These are phyloP conservation scores for Talaromyces piceae DNA, from an alignment of 2,329 filamentous ascomycete genomes.

Conservation along the genomic window DNA sequence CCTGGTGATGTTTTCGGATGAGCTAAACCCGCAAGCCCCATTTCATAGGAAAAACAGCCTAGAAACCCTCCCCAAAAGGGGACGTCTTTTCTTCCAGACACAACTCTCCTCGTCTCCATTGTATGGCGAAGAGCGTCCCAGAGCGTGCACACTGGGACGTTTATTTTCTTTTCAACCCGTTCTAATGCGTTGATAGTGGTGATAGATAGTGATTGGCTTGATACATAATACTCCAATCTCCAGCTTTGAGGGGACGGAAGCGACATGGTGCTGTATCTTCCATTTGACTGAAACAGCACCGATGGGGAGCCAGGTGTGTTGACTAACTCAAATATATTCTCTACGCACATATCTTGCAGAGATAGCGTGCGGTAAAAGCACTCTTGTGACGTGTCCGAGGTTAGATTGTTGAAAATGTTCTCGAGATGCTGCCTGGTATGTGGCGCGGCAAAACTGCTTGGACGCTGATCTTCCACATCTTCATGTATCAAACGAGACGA, in stretches of 20 bases:
- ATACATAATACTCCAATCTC: slow-evolving; percentile 29
- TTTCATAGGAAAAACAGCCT: slow-evolving; percentile 78
- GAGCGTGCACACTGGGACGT: slow-evolving; percentile 17
- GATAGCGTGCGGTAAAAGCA: slow-evolving; percentile 21
- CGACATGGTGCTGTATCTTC: slow-evolving; percentile 29
- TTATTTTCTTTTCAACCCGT: neutral
- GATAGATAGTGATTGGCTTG: slow-evolving; percentile 17
- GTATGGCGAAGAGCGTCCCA: slow-evolving; percentile 32
- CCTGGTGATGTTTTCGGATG: slow-evolving; percentile 35
- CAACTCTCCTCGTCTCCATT: slow-evolving; percentile 34
- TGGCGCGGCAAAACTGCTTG: slow-evolving; percentile 16
- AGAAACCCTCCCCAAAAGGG: slow-evolving; percentile 78
- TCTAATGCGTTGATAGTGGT: slow-evolving; percentile 14
- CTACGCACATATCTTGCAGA: slow-evolving; percentile 20
- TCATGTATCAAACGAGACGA: slow-evolving; percentile 18
- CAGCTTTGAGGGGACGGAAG: slow-evolving; percentile 28
- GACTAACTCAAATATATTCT: slow-evolving; percentile 27
- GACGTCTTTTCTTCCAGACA: slow-evolving; percentile 25
- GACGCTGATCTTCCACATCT: slow-evolving; percentile 15
- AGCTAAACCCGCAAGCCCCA: slow-evolving; percentile 57
- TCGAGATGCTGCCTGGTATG: slow-evolving; percentile 42
- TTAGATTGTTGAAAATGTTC: slow-evolving; percentile 35
- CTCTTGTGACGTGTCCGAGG: slow-evolving; percentile 20
- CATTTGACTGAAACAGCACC: slow-evolving; percentile 40
- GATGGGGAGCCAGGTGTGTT: slow-evolving; percentile 25